These are phyloP conservation scores for Salvia sclarea DNA, from an alignment of 305 asterid species.

Conservation along the genomic window DNA sequence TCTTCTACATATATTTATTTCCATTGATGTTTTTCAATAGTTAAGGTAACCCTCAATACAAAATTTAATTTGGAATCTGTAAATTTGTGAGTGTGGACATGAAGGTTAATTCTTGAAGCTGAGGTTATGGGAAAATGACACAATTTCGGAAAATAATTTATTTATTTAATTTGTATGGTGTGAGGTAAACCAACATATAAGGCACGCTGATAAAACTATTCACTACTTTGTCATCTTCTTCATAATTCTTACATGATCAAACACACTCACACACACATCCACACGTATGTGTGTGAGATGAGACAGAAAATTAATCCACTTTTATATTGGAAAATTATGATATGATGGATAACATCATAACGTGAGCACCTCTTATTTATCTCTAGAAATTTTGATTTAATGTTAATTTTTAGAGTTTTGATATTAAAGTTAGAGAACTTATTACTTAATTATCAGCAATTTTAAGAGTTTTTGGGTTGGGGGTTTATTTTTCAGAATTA, in stretches of 20 bases:
- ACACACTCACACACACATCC: slow-evolving; percentile 1
- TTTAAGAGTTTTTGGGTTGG: no score
- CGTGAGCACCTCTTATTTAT: background rate
- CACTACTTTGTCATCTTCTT: slow-evolving; percentile 41
- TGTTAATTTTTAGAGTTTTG: no score
- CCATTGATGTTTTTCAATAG: background rate
- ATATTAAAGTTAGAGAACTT: no score
- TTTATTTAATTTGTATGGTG: slow-evolving; percentile 7
- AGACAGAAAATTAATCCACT: background rate
- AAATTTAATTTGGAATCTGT: background rate
- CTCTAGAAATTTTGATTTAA: background rate
- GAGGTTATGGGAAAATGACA: slow-evolving; percentile 36
- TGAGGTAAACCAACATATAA: slow-evolving; percentile 47
- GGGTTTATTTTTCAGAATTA: no score
- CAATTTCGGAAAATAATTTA: background rate
- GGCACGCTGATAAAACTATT: slow-evolving; percentile 65
- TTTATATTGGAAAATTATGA: slow-evolving; percentile 6
- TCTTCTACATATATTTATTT: background rate
- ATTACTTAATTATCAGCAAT: no score
- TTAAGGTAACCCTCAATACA: background rate
- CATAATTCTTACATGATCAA: slow-evolving; percentile 20
- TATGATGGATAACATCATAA: background rate
- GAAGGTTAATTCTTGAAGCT: slow-evolving; percentile 35
- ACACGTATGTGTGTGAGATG: background rate
- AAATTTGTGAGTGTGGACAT: slow-evolving; percentile 3